A percentile compares a stretch with the other conserved stretches of the same genome.
phyloP scores from a whole-genome alignment of 2,329 filamentous ascomycete genomes.

The Thielaviopsis euricoi region DNA sequence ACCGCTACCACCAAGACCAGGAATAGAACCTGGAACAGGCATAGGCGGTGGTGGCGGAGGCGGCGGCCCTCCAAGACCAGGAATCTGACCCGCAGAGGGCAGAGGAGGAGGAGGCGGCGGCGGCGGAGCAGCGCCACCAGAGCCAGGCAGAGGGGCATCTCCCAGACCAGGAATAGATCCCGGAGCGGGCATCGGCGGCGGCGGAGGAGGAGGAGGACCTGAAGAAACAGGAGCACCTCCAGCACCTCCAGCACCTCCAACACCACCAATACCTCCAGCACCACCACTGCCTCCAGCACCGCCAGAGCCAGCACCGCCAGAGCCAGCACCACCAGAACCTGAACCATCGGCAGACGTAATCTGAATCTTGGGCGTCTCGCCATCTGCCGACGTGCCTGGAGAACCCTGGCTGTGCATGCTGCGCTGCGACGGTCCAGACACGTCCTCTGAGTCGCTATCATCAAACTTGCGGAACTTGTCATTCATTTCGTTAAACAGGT shows the following conservation, averaged over 20 bases:
- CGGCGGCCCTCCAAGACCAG: conserved; percentile 30
- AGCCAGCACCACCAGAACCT: conserved; percentile 18
- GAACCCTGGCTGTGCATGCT: conserved; percentile 50
- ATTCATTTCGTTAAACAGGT: conserved; percentile 60
- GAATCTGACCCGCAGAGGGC: conserved; percentile 19
- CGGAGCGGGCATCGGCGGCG: conserved; percentile 27
- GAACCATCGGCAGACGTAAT: conserved; percentile 30
- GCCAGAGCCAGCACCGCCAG: conserved; percentile 21
- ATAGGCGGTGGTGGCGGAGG: conserved; percentile 35
- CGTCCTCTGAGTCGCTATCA: conserved; percentile 56
- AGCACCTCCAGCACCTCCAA: too few relatives aligned
- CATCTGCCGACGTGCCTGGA: conserved; percentile 49
- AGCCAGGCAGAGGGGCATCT: too few relatives aligned
- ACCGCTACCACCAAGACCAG: conserved; percentile 3
- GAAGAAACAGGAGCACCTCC: conserved; percentile 20
- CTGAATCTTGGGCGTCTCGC: conserved; percentile 41
- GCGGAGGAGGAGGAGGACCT: conserved; percentile 35
- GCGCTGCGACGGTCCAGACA: conserved; percentile 59
- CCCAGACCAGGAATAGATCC: conserved; percentile 14
- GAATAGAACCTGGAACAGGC: conserved; percentile 19
- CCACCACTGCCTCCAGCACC: conserved; percentile 13
- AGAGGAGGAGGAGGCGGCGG: conserved; percentile 23
- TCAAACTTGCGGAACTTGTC: conserved; percentile 39
- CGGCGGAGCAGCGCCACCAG: conserved; percentile 10
- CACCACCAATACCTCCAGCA: conserved; percentile 20